Conservation (phyloP, 306 rosid genomes). For the Prunus mira region DNA sequence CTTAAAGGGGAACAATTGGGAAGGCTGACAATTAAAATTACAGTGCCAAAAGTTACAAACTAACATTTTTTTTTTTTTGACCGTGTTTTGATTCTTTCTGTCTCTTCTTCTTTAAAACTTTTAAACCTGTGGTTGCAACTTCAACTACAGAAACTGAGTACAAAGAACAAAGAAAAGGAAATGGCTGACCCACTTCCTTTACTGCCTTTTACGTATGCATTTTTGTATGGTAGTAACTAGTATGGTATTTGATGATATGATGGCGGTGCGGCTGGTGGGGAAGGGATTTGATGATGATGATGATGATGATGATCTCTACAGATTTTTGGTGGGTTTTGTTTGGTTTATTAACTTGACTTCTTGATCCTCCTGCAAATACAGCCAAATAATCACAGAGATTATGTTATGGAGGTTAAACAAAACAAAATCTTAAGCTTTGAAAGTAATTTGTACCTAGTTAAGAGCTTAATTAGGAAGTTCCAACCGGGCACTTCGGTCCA, state of each 20-base stretch:
- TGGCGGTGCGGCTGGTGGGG: conserved; percentile 15
- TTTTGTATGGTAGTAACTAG: conserved; percentile 80
- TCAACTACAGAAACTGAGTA: conserved; percentile 55
- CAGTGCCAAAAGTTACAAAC: conserved; percentile 44
- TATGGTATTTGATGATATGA: conserved; percentile 40
- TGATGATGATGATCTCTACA: conserved; percentile 50
- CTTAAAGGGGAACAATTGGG: conserved; percentile 7
- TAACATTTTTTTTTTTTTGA: conserved; percentile 28
- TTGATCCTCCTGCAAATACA: conserved; percentile 44
- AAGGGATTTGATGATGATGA: conserved; percentile 11
- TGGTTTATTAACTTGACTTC: conserved; percentile 27
- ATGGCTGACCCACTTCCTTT: conserved; percentile 65
- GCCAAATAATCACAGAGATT: not conserved
- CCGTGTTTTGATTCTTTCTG: conserved; percentile 31
- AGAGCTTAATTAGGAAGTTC: conserved; percentile 34
- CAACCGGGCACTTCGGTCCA: conserved; percentile 62
- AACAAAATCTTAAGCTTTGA: not conserved
- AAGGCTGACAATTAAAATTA: conserved; percentile 28
- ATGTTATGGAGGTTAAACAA: not conserved
- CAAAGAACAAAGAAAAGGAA: conserved; percentile 40
- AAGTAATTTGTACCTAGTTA: conserved; percentile 27
- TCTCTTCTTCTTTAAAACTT: conserved; percentile 10
- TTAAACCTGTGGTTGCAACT: conserved; percentile 75
- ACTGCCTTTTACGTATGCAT: conserved; percentile 68
- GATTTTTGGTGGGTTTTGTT: conserved; percentile 30